These are phyloP conservation scores for Citrus hindsii DNA, from an alignment of 345 rosid species.

Conservation along the genomic window DNA sequence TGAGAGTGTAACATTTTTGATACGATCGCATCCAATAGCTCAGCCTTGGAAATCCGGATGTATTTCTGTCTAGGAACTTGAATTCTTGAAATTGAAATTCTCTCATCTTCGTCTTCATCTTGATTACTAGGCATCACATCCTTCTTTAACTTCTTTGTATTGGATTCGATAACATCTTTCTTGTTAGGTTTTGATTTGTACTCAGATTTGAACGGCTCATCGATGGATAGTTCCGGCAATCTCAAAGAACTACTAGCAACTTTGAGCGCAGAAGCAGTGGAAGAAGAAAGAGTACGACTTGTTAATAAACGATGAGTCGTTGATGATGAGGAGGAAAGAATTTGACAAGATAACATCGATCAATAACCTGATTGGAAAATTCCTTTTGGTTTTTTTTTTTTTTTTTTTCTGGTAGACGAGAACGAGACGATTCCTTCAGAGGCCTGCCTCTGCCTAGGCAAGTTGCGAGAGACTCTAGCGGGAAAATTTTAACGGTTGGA, in stretches of 20 bases:
- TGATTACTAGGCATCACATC: constrained; percentile 10
- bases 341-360: constrained; percentile 40
- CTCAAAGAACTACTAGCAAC: constrained; percentile 23
- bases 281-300: constrained; percentile 11
- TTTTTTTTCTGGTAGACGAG: not conserved
- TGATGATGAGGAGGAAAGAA: constrained; percentile 31
- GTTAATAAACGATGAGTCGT: not conserved
- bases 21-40: constrained; percentile 61
- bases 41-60: constrained; percentile 69
- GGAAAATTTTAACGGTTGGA: constrained; percentile 41
- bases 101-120: constrained; percentile 27
- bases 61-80: constrained; percentile 73
- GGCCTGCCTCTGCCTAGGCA: not conserved
- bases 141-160: constrained; percentile 16
- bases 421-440: not conserved
- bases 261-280: constrained; percentile 7
- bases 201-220: constrained; percentile 25
- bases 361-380: not conserved
- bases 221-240: constrained; percentile 28
- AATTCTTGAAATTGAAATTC: constrained; percentile 54
- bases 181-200: not conserved
- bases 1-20: constrained; percentile 43
- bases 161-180: constrained; percentile 1
- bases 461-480: not conserved
- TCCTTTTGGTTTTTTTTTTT: not conserved